Evolutionary conservation across 1,139 yeast species (phyloP), one percentile per base, ranked within the genome.

Genomic region (Waltiozyma sp.): DNA sequence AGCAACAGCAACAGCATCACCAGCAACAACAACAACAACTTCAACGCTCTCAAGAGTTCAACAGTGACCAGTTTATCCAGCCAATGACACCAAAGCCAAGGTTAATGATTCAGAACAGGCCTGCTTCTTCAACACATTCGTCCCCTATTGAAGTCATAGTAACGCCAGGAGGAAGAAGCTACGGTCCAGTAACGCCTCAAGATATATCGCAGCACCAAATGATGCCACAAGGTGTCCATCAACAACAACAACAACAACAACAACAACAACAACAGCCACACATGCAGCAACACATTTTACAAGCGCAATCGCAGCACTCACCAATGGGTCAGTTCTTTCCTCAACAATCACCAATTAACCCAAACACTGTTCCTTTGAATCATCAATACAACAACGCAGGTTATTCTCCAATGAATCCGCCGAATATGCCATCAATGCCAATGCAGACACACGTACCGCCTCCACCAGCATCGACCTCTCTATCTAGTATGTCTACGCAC

Each of bases 51-150:
- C 42, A 33, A 10, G 33, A 23, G 15, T n/a, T 10, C 24, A 19
- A 19, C 19, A 31, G 35, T 13, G 41, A 33, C n/a, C 16, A 33
- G 18, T 33, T 33, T 15, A 18, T 38, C 11, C 28, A 41, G 11
- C 16, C 38, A 4, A 15, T 39, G 28, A 39, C 39, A 13, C 38
- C 21, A 35, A 51, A 46, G 41, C 55, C 54, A 37, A 45, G 55
- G 28, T 40, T 54, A 23, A 51, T 53, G 55, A 43, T 54, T 35
- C 83, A 59, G 79, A 51, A 50, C 26, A 40, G 43, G 18, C 55
- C 50, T 7, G 15, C 38, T 4, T 16, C 43, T 4, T 21, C 44
- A 7, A 42, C 37, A 33, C 18, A 15, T 19, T 28, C 49, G 13
- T 37, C 50, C 16, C 38, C 24, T 4, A 16, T 24, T 2, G 21